A percentile compares a stretch with the other conserved stretches of the same genome.
phyloP scores from a whole-genome alignment of 2,329 filamentous ascomycete species.

The Aspergillus candidus region DNA sequence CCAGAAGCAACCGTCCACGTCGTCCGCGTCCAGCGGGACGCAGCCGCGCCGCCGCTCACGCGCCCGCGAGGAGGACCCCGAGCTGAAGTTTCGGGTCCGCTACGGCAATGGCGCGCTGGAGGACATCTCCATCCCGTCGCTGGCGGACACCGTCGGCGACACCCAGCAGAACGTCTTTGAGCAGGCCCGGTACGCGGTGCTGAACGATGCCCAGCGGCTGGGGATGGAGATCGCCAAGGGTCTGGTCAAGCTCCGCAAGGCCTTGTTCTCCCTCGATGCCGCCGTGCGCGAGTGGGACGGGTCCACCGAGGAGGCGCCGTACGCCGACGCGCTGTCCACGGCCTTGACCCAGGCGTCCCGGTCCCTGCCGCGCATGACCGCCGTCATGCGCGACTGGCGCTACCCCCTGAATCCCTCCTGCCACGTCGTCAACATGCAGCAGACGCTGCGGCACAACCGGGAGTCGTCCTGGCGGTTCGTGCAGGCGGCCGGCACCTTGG shows the following conservation, averaged over 20 bases:
- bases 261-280: constrained; percentile 49
- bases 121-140: constrained; percentile 47
- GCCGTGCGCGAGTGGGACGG: constrained; percentile 27
- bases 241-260: constrained; percentile 49
- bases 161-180: constrained; percentile 32
- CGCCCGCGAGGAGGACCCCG: constrained; percentile 32
- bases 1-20: constrained; percentile 41
- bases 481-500: constrained; percentile 55
- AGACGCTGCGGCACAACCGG: constrained; percentile 51
- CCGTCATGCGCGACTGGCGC: constrained; percentile 50
- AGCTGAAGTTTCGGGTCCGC: constrained; percentile 50
- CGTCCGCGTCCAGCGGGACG: constrained; percentile 38
- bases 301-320: constrained; percentile 25
- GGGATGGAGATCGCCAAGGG: constrained; percentile 53
- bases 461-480: constrained; percentile 55
- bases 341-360: constrained; percentile 41
- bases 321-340: constrained; percentile 35
- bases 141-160: constrained; percentile 20
- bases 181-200: constrained; percentile 39
- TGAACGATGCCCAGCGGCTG: constrained; percentile 48
- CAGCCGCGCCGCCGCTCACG: constrained; percentile 45
- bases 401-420: constrained; percentile 54
- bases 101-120: constrained; percentile 57
- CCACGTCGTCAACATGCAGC: constrained; percentile 50
- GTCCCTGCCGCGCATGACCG: constrained; percentile 52